Evolutionary conservation across 805 yeast species (phyloP), one percentile per base, ranked within the genome.

Genomic region (Saturnispora quitensis): DNA sequence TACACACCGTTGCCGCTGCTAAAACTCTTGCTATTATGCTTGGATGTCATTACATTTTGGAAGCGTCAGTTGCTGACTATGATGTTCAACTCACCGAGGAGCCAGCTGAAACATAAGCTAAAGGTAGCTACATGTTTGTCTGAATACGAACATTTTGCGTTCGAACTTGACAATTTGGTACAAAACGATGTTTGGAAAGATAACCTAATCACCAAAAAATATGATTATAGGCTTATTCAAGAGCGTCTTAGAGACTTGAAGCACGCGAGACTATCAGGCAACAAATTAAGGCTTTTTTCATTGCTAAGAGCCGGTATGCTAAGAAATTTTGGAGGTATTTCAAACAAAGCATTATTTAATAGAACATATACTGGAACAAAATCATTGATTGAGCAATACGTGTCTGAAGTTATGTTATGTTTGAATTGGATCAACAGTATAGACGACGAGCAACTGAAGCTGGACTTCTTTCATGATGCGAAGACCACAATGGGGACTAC

Each of bases 351-450:
- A 50, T 70, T 93, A 44, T 91, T 86, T 71, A 84, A 84, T 50
- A 81, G 89, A 52, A 79, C 96, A 0, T 85, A 87, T 59, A 73
- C 86, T 54, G 99, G 99, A 1, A 93, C 98, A 1, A 93, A 93
- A 69, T 69, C 80, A 49, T 72, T 89, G 55, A 91, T 93, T 50
- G 97, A 93, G 65, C 91, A 87, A 51, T 89, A 89, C 63, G 81
- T 89, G 27, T 70, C 76, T 33, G 95, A 87, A 62, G 91, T 89
- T 0, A 68, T 87, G 43, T 76, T 73, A 31, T 78, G 95, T 58
- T 71, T 93, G 46, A 58, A 68, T 52, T 61, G 62, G 64, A 22
- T 60, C 65, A 20, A 49, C 8, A 5, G n/a, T 8, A 20, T 36
- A 3, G 47, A 53, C 46, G 50, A 54, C 52, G 73, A 73, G 51